Evolutionary conservation across 345 rosid species (phyloP).

Genomic region (Brassica carinata): DNA sequence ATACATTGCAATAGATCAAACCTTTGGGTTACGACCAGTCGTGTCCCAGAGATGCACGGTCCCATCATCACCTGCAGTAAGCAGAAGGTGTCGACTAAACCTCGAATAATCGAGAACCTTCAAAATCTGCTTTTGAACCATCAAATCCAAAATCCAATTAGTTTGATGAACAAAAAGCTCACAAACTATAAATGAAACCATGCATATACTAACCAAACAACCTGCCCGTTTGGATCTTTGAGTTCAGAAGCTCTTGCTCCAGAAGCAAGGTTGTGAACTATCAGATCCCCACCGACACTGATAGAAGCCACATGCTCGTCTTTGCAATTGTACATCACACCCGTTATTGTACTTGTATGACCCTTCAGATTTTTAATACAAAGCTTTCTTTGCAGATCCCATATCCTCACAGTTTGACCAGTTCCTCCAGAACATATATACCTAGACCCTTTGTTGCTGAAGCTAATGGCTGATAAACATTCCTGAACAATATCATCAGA

Average conservation of each 20-base stretch:
- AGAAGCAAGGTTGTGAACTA: slow-evolving; percentile 94
- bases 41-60: slow-evolving; percentile 96
- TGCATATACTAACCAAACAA: slow-evolving; percentile 51
- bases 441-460: slow-evolving; percentile 88
- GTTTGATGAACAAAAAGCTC: slow-evolving; percentile 23
- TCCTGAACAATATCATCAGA: slow-evolving; percentile 56
- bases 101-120: slow-evolving; percentile 97
- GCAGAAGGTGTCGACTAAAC: slow-evolving; percentile 86
- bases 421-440: slow-evolving; percentile 96
- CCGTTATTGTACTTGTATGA: slow-evolving; percentile 79
- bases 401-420: slow-evolving; percentile 86
- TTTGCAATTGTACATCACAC: slow-evolving; percentile 93
- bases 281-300: slow-evolving; percentile 83
- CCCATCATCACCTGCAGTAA: slow-evolving; percentile 99
- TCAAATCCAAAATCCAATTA: slow-evolving; percentile 44
- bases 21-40: slow-evolving; percentile 94
- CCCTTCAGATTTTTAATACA: slow-evolving; percentile 95
- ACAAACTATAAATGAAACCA: slow-evolving; percentile 1
- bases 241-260: slow-evolving; percentile 87
- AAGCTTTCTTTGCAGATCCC: slow-evolving; percentile 93
- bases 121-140: slow-evolving; percentile 82
- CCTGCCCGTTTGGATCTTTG: slow-evolving; percentile 95
- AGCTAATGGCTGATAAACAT: slow-evolving; percentile 75
- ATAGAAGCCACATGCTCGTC: slow-evolving; percentile 97
- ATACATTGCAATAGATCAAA: slow-evolving; percentile 27